Evolutionary conservation across 2,329 filamentous ascomycete genomes (phyloP), one percentile per base, ranked within the genome.

Genomic region (Ophiocordyceps robertsii): DNA sequence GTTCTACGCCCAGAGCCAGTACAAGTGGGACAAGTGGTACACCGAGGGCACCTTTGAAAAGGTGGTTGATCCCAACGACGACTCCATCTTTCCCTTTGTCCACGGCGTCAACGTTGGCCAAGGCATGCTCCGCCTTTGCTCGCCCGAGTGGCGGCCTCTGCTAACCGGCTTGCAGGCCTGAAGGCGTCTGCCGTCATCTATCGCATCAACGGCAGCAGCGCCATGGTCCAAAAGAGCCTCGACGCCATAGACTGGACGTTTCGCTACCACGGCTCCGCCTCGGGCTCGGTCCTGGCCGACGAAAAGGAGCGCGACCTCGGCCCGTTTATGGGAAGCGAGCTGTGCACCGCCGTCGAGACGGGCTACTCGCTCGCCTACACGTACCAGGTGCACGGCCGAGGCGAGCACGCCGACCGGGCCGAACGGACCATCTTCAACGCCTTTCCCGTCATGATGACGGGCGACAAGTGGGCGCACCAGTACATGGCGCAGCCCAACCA

Each of bases 371-470:
- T 58, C 10, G 51, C 53, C 3, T 61, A 61, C 39, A 53, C 60
- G 39, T 62, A 61, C 42, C 59, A 55, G 14, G 50, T 54, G 9
- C 47, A 55, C 12, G 61, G 61, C 2, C 47, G 53, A 40, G 58
- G 54, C 38, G 17, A 37, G 8, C 72, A 67, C 46, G 73, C 72
- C 3, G 72, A 77, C 49, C 57, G 62, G n/a, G 62, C 64, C 8
- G 73, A 77, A 48, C 53, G 63, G 10, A 62, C 67, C 8, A 69
- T 72, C 4, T 77, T 73, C 59, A 77, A 77, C 47, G 68, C 71
- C 2, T 53, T 77, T 3, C 72, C 73, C 1, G 69, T 62, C 4
- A 67, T 67, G 47, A 51, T 75, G 27, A 67, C 66, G 16, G 62
- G 65, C 1, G 66, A 75, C 48, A 73, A 54, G 64, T 77, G 73